These are phyloP conservation scores for Limtongozyma cylindracea DNA, from an alignment of 805 yeast genomes.

Conservation along the genomic window DNA sequence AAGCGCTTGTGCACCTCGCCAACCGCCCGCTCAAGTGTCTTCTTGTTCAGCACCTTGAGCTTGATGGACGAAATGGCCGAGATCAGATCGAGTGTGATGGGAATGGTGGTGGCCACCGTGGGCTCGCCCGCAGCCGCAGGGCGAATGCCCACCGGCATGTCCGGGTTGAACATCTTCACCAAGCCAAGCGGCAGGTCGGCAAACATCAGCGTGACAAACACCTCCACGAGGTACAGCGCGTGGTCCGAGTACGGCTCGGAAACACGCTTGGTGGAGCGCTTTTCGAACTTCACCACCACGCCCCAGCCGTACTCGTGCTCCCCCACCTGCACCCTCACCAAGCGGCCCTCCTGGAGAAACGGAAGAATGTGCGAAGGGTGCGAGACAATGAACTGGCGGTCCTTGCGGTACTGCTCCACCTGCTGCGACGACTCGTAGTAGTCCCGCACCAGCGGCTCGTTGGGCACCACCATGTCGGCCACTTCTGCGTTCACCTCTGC, in stretches of 20 bases:
- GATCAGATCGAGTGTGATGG: conserved; percentile 63
- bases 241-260: conserved; percentile 55
- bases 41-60: conserved; percentile 57
- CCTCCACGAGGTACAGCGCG: conserved; percentile 73
- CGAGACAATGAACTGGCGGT: conserved; percentile 57
- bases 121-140: conserved; percentile 59
- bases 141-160: conserved; percentile 70
- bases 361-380: conserved; percentile 78
- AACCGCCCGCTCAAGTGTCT: conserved; percentile 41
- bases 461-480: conserved; percentile 26
- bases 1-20: conserved; percentile 62
- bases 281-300: conserved; percentile 52
- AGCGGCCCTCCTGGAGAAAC: conserved; percentile 75
- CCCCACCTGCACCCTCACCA: conserved; percentile 39
- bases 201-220: conserved; percentile 54
- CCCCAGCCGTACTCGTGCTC: conserved; percentile 87
- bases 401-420: conserved; percentile 42
- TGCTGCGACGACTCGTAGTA: conserved; percentile 66
- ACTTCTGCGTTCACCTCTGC: conserved; percentile 23
- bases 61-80: conserved; percentile 57
- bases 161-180: conserved; percentile 53
- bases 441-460: conserved; percentile 50
- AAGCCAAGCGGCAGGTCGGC: conserved; percentile 67
- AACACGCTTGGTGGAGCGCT: conserved; percentile 42
- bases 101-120: conserved; percentile 52